A percentile compares a stretch with the other conserved stretches of the same genome.
Conservation (phyloP, 768 basidiomycete genomes). For the Auricularia sp. region DNA sequence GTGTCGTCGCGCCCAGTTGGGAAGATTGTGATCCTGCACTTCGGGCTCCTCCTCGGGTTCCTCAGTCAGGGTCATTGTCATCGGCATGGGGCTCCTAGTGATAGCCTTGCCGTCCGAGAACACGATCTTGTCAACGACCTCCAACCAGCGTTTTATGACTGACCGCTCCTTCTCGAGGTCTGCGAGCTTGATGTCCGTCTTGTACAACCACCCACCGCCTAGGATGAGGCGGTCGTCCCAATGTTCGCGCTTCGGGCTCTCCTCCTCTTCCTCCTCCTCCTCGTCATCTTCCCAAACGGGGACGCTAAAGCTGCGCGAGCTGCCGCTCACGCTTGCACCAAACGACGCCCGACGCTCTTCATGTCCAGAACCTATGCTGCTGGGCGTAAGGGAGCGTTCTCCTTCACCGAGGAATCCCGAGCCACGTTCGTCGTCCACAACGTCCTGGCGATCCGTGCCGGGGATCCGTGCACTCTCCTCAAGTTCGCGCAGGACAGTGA, state of each 20-base stretch:
- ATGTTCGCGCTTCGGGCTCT: conserved; percentile 48
- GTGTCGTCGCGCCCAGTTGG: conserved; percentile 63
- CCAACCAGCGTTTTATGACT: conserved; percentile 52
- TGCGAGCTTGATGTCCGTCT: conserved; percentile 46
- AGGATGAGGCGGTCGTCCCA: conserved; percentile 80
- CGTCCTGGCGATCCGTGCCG: conserved; percentile 72
- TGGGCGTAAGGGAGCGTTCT: conserved; percentile 9
- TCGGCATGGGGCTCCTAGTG: conserved; percentile 45
- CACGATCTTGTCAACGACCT: conserved; percentile 71
- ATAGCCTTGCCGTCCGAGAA: conserved; percentile 46
- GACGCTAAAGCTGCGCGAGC: conserved; percentile 22
- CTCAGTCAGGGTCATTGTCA: conserved; percentile 38
- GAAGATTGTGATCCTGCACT: conserved; percentile 62
- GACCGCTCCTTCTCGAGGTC: conserved; percentile 49
- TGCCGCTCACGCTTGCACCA: conserved; percentile 20
- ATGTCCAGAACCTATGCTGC: conserved; percentile 16
- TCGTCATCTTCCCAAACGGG: conserved; percentile 66
- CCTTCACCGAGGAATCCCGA: conserved; percentile 14
- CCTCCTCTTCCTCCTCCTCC: conserved; percentile 35
- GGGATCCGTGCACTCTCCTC: conserved; percentile 74
- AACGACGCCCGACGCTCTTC: conserved; percentile 53
- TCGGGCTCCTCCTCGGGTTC: conserved; percentile 51
- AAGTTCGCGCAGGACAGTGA: conserved; percentile 65
- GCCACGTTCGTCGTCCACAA: conserved; percentile 52
- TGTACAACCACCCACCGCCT: conserved; percentile 76